phyloP scores from a whole-genome alignment of 441 rosid genomes.

The Arabidopsis lyrata region DNA sequence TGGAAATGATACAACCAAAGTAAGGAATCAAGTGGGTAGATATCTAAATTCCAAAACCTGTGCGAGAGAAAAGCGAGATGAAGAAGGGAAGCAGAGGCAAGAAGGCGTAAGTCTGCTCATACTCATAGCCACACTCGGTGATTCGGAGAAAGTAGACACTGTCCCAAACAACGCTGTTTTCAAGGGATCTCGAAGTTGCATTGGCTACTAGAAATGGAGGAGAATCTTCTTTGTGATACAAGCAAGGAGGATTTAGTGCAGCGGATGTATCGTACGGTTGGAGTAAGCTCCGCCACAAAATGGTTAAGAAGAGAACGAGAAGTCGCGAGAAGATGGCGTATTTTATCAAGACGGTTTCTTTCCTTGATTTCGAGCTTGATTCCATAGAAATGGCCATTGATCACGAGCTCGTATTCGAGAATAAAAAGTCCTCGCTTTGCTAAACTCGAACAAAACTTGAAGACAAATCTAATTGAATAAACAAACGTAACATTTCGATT shows the following conservation, averaged over 20 bases:
- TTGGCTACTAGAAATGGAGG: slow-evolving; percentile 43
- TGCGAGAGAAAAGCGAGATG: slow-evolving; percentile 60
- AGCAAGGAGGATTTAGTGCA: slow-evolving; percentile 63
- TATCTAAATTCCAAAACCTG: slow-evolving; percentile 53
- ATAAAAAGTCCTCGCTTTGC: background rate
- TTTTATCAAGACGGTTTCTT: slow-evolving; percentile 55
- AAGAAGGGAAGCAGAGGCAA: slow-evolving; percentile 80
- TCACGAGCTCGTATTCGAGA: slow-evolving; percentile 21
- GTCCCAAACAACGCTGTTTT: slow-evolving; percentile 86
- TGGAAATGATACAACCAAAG: background rate
- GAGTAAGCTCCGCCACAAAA: slow-evolving; percentile 74
- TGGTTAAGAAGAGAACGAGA: slow-evolving; percentile 55
- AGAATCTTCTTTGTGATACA: slow-evolving; percentile 39
- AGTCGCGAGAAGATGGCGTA: slow-evolving; percentile 66
- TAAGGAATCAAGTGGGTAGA: background rate
- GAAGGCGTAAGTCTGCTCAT: slow-evolving; percentile 92
- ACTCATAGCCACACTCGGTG: slow-evolving; percentile 89
- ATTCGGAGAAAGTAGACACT: slow-evolving; percentile 80
- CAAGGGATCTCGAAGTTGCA: slow-evolving; percentile 55
- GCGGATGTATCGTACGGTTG: slow-evolving; percentile 90
- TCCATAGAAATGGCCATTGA: slow-evolving; percentile 20
- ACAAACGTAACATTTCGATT: background rate
- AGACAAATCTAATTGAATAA: slow-evolving; percentile 22
- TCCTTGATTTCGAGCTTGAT: slow-evolving; percentile 34
- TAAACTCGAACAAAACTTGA: background rate